Evolutionary conservation across 2,329 filamentous ascomycete species (phyloP), one percentile per base, ranked within the genome.

Genomic region (Neodidymelliopsis sp.): DNA sequence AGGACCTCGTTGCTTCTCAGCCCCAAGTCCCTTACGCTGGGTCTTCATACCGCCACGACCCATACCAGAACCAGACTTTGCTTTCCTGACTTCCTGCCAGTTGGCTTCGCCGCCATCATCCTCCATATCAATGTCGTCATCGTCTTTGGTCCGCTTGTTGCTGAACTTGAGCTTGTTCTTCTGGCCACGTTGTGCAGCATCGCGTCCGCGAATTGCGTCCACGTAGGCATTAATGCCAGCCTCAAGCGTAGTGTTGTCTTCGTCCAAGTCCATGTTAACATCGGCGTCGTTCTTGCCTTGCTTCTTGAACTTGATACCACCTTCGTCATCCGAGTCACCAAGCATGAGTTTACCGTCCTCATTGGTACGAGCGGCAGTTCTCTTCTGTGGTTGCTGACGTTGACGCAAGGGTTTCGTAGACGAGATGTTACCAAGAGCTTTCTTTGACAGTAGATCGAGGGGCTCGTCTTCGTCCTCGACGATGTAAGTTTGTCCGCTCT

Each of bases 381-480:
- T 65, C 69, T 70, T 70, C 56, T 57, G 63, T 8, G 70, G 70
- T 12, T 78, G 79, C 63, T 81, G 80, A 69, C 83, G 83, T 59
- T 82, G 74, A 69, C 85, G 87, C 45, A 82, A 75, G 3, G 92
- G 93, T 72, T 91, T 93, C 9, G 91, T 96, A 4, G 90, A 90
- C 2, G 92, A 96, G 65, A 99, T 97, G 70, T 91, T 94, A 43
- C 91, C 93, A 30, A 99, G 83, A 7, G 92, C 91, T 69, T 87
- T 88, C 54, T 90, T 89, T 66, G 94, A 93, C 12, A 99, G 84
- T 34, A 99, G 83, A 77, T 99, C 94, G 30, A 99, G 86, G 1
- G 94, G 94, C 72, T 97, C 94, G 63, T 96, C 90, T 49, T 95
- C 91, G 53, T 95, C 89, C 77, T 97, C 93, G 53, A 96, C 84